Evolutionary conservation across 2,329 filamentous ascomycete genomes (phyloP).

Genomic region (Xylariaceae sp.): DNA sequence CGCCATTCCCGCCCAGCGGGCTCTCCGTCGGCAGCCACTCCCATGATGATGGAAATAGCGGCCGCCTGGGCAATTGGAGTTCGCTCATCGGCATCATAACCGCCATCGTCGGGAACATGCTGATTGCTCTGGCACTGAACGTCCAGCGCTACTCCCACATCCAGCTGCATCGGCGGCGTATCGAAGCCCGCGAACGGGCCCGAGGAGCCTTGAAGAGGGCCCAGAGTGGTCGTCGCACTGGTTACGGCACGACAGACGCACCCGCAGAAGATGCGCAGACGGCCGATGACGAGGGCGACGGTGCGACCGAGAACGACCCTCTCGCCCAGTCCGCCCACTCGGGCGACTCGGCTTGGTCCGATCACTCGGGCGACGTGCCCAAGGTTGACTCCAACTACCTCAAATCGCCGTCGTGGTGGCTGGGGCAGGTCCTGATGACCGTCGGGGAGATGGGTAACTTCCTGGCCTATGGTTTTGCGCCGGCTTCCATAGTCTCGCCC

Average conservation of each 20-base stretch:
- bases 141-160: conserved; percentile 95
- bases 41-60: conserved; percentile 25
- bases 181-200: conserved; percentile 47
- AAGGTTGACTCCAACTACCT: conserved; percentile 64
- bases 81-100: conserved; percentile 92
- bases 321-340: conserved; percentile 45
- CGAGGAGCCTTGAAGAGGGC: conserved; percentile 45
- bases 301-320: conserved; percentile 40
- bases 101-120: conserved; percentile 83
- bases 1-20: no score
- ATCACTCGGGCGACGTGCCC: conserved; percentile 26
- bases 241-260: conserved; percentile 21
- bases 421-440: conserved; percentile 85
- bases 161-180: conserved; percentile 64
- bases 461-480: conserved; percentile 92
- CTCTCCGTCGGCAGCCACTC: no score
- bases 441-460: conserved; percentile 95
- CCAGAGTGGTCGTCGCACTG: conserved; percentile 22
- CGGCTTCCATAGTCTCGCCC: conserved; percentile 93
- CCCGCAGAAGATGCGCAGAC: conserved; percentile 19
- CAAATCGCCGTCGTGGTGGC: conserved; percentile 92
- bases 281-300: conserved; percentile 28
- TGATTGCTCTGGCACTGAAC: conserved; percentile 93
- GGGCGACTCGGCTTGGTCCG: conserved; percentile 30
- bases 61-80: conserved; percentile 65